phyloP scores from a whole-genome alignment of 2,329 filamentous ascomycete species.

The Curvularia sp. region DNA sequence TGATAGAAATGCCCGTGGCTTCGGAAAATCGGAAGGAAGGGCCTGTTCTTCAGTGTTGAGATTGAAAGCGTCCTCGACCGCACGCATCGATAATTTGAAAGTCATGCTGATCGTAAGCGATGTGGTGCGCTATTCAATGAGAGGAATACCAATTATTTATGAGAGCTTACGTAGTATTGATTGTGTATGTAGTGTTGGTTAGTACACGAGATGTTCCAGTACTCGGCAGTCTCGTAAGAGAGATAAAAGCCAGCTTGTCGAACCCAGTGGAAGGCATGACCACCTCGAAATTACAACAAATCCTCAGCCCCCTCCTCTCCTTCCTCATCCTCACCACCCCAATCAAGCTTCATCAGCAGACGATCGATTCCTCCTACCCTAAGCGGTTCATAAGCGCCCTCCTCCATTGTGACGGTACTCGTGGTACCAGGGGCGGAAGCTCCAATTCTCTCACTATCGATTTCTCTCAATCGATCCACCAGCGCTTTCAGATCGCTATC shows the following conservation, averaged over 20 bases:
- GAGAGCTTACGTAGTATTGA: neutral
- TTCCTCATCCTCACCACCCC: conserved; percentile 51
- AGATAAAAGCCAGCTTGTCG: neutral
- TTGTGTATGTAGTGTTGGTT: neutral
- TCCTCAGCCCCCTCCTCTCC: conserved; percentile 29
- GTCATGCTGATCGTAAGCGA: too few relatives aligned
- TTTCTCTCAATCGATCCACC: conserved; percentile 63
- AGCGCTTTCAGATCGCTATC: conserved; percentile 71
- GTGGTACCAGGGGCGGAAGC: conserved; percentile 26
- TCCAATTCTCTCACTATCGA: conserved; percentile 63
- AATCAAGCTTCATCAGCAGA: conserved; percentile 89
- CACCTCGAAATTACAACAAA: conserved; percentile 15
- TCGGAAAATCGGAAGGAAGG: too few relatives aligned
- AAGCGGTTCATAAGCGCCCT: conserved; percentile 70
- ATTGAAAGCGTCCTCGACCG: too few relatives aligned
- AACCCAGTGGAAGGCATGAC: neutral
- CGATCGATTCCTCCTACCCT: conserved; percentile 82
- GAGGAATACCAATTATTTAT: neutral
- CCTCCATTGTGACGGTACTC: conserved; percentile 32
- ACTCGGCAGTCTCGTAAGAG: too few relatives aligned
- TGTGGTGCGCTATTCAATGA: neutral
- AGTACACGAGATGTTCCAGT: neutral
- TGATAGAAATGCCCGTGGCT: too few relatives aligned
- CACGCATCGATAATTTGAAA: too few relatives aligned
- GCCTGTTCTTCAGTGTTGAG: too few relatives aligned